These are phyloP conservation scores for Rhododendron molle DNA, from an alignment of 148 eudicot species.

Conservation along the genomic window DNA sequence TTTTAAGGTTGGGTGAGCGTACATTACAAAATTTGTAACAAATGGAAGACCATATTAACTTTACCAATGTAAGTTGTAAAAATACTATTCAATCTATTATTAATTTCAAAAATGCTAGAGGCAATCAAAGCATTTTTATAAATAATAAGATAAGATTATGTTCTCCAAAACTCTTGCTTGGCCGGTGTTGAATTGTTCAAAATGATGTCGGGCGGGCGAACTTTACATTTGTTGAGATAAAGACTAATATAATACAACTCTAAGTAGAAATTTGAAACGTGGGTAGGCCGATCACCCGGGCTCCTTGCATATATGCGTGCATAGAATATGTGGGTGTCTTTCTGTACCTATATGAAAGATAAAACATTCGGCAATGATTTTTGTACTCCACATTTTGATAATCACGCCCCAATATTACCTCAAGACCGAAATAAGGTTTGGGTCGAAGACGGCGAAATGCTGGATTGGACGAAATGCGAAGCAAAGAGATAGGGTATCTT, in stretches of 20 bases:
- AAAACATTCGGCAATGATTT: too few relatives aligned
- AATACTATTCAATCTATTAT: too few relatives aligned
- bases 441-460: neutral
- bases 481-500: neutral
- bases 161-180: neutral
- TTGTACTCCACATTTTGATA: too few relatives aligned
- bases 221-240: neutral
- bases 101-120: too few relatives aligned
- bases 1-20: neutral
- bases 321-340: too few relatives aligned
- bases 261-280: neutral
- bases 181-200: neutral
- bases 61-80: neutral
- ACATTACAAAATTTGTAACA: neutral
- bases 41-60: neutral
- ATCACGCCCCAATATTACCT: neutral
- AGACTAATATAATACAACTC: neutral
- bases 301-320: neutral
- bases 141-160: too few relatives aligned
- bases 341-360: neutral
- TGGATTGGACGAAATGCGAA: neutral
- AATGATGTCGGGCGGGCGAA: neutral
- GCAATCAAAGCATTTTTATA: neutral
- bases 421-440: conserved; percentile 9
- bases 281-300: neutral